A percentile compares a stretch with the other conserved stretches of the same genome.
These are phyloP conservation scores for Butyriboletus loyo DNA, from an alignment of 768 basidiomycete genomes.

Conservation along the genomic window DNA sequence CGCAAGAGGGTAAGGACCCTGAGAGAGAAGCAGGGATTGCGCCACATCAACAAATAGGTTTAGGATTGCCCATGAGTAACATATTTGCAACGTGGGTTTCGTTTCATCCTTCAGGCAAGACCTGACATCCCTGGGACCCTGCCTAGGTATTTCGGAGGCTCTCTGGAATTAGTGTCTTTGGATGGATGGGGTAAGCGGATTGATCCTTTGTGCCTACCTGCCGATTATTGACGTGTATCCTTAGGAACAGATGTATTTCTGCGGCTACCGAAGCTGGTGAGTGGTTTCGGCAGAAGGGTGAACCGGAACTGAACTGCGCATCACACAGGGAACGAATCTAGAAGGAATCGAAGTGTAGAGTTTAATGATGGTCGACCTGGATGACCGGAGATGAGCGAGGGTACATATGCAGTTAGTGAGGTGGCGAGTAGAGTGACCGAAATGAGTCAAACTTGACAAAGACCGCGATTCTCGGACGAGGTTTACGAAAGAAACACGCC, in stretches of 20 bases:
- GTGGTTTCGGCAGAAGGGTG: slow-evolving; percentile 16
- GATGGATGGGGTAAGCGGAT: slow-evolving; percentile 76
- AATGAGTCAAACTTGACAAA: background rate
- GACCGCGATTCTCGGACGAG: background rate
- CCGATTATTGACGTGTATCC: slow-evolving; percentile 3
- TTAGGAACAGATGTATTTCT: slow-evolving; percentile 82
- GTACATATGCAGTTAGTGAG: background rate
- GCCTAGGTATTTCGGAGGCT: slow-evolving; percentile 77
- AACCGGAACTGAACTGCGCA: slow-evolving; percentile 1
- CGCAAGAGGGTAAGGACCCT: slow-evolving; percentile 31
- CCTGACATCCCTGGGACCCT: background rate
- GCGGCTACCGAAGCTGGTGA: slow-evolving; percentile 74
- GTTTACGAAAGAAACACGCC: slow-evolving; percentile 7
- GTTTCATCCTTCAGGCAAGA: background rate
- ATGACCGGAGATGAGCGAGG: slow-evolving; percentile 14
- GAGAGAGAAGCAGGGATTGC: slow-evolving; percentile 46
- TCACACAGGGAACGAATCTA: slow-evolving; percentile 70
- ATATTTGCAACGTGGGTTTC: slow-evolving; percentile 74
- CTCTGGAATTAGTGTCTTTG: slow-evolving; percentile 70
- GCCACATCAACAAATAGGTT: slow-evolving; percentile 66
- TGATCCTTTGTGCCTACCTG: background rate
- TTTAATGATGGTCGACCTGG: background rate
- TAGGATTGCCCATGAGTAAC: slow-evolving; percentile 86
- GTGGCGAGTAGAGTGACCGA: background rate
- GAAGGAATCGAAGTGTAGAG: slow-evolving; percentile 77